These are phyloP conservation scores for Hypoxylon sp. DNA, from an alignment of 2,329 filamentous ascomycete species.

Conservation along the genomic window DNA sequence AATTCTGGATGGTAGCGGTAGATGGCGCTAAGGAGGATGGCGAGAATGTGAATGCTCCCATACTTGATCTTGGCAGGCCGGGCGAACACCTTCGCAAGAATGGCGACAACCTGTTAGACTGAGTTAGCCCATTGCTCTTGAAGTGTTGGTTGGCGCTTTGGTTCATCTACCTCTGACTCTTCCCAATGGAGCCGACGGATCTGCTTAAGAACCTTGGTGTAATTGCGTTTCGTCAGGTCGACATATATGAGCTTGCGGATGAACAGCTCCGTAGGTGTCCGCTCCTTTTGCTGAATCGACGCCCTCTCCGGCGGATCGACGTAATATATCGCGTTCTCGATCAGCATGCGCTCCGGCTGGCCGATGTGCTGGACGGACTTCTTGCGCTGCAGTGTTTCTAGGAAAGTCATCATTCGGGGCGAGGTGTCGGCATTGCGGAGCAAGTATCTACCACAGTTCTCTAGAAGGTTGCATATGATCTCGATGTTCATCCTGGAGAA, in stretches of 20 bases:
- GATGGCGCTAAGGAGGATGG: conserved; percentile 85
- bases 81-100: conserved; percentile 89
- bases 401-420: conserved; percentile 89
- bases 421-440: conserved; percentile 91
- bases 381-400: conserved; percentile 94
- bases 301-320: conserved; percentile 94
- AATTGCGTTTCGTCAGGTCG: conserved; percentile 92
- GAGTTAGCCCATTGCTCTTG: conserved; percentile 29
- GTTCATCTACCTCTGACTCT: conserved; percentile 72
- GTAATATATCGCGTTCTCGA: conserved; percentile 98
- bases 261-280: conserved; percentile 91
- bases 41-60: conserved; percentile 92
- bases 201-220: conserved; percentile 92
- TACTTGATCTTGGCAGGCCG: conserved; percentile 98
- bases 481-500: conserved; percentile 99
- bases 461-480: conserved; percentile 93
- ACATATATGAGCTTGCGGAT: conserved; percentile 91
- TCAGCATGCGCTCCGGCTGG: conserved; percentile 95
- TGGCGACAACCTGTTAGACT: conserved; percentile 67
- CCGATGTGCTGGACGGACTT: conserved; percentile 95
- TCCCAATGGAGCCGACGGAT: conserved; percentile 98
- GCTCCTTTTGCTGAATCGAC: conserved; percentile 95
- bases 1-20: conserved; percentile 94
- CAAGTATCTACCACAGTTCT: conserved; percentile 95
- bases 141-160: not conserved